Base-by-base conservation (phyloP, 1,284 basidiomycete genomes). In the Ustilago bromivora region DNA sequence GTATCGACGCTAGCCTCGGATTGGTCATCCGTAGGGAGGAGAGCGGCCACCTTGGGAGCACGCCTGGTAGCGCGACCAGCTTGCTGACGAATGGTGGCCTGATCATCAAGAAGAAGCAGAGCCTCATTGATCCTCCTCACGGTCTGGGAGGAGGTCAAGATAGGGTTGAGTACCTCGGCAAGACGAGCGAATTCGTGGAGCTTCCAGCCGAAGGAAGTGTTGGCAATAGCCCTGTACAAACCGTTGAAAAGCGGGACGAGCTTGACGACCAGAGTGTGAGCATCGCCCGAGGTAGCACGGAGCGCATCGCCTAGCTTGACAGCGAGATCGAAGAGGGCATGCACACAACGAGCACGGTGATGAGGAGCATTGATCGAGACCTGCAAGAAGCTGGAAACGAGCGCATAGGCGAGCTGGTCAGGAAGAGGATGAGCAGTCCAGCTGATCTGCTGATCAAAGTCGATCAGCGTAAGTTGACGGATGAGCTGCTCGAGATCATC, bases 161-260 rank as follows among this genome's bases (percentile, higher is more conserved):
- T 90, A 93, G 89, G 36, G 86, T 86, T 66, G 89, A 89, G 51
- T 92, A 88, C 53, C 88, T 88, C 23, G 0, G 91, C 89, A 19
- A 94, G 87, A 31, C 87, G 85, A 23, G 89, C 87, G 91, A 92
- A 94, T 79, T 94, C 91, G 9, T 87, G 75, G 35, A 90, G 83
- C 19, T 89, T 89, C 94, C 94, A 96, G 28, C 89, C 88, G 81
- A 92, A 95, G 1, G 90, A 89, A 2, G 91, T 91, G 13, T 92
- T 92, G 53, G 91, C 92, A 68, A 95, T 90, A 13, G 94, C 94
- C 41, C 94, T 91, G 84, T 95, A 94, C 46, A 95, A 88, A 13
- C 94, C 94, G 85, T 96, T 94, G 65, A 96, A 89, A 34, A 92
- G 90, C 11, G 95, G 94, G 23, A 91, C 91, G 56, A 92, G 72